Base-by-base conservation (phyloP, 2,329 filamentous ascomycete genomes). In the Sporothrix brunneoviolacea region DNA sequence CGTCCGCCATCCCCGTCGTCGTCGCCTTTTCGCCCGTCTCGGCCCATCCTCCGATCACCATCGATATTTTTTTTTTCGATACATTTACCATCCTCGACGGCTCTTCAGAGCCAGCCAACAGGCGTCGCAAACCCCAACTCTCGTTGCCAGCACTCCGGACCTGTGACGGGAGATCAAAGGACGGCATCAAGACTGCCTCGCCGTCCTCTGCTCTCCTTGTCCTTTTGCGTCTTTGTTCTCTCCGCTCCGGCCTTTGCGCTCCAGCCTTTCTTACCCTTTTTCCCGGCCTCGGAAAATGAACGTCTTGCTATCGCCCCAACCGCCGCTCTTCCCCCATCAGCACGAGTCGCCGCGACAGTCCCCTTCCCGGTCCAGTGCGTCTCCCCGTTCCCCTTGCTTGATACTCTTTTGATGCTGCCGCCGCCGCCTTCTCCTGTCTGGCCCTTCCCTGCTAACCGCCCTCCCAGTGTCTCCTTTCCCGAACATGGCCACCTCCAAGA, bases 221-320 rank as follows among this genome's bases (percentile, higher is more conserved):
- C n/a, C 30, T 24, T 24, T 32, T 30, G 36, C 24, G 24, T 28
- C 24, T 10, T 28, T 10, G 30, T 18, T 27, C 10, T 21, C 16
- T 43, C 47, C 33, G 12, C 22, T 45, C 32, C 12, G 21, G 8
- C 19, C 19, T 18, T 15, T 18, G 3, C 32, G 24, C 24, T 27
- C 21, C 7, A 4, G 10, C 12, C 30, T 33, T 33, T 10, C 24
- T 2, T 24, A 18, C 19, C 3, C 18, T 13, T 39, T 4, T 21
- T 28, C 21, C 7, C 16, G 8, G 15, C n/a, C 27, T 48, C 48
- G 27, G 57, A 65, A 60, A 52, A 84, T 84, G 81, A 83, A 83
- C 65, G 72, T 81, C 64, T 64, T 83, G 66, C 66, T 83, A 57
- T 75, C 77, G 61, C 75, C 78, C 59, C 79, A 83, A 64, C 78